Evolutionary conservation across 164 flowering plant genomes (phyloP).

Genomic region (Liriodendron chinense): DNA sequence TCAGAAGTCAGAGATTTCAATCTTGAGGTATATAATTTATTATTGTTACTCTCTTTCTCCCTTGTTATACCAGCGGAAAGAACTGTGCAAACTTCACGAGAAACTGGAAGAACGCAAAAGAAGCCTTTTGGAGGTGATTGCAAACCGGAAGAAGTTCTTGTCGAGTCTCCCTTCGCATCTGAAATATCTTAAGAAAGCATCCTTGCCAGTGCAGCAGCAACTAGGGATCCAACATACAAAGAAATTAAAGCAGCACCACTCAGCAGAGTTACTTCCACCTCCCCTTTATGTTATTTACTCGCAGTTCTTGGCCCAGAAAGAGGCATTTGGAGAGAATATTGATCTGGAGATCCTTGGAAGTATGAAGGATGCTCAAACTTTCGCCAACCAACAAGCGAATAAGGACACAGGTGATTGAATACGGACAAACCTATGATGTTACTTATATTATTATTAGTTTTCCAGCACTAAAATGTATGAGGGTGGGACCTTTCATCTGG

Average conservation of each 20-base stretch:
- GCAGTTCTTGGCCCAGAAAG: slow-evolving; percentile 87
- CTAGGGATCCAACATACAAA: slow-evolving; percentile 77
- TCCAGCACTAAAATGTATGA: background rate
- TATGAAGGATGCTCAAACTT: slow-evolving; percentile 83
- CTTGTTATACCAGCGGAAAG: slow-evolving; percentile 70
- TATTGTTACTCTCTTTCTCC: background rate
- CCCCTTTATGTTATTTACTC: slow-evolving; percentile 89
- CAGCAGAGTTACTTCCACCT: slow-evolving; percentile 91
- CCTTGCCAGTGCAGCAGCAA: slow-evolving; percentile 90
- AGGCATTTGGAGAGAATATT: slow-evolving; percentile 89
- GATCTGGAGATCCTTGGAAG: slow-evolving; percentile 89
- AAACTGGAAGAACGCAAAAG: slow-evolving; percentile 71
- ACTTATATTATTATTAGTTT: background rate
- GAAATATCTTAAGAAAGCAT: slow-evolving; percentile 93
- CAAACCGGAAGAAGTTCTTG: slow-evolving; percentile 82
- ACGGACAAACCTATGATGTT: background rate
- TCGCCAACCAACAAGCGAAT: slow-evolving; percentile 79
- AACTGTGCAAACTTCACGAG: slow-evolving; percentile 71
- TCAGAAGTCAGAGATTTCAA: background rate
- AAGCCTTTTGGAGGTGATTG: slow-evolving; percentile 65
- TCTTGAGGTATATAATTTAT: background rate
- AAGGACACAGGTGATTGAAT: slow-evolving; percentile 57
- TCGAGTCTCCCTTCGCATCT: slow-evolving; percentile 96
- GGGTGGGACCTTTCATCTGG: background rate
- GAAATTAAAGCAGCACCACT: slow-evolving; percentile 79